phyloP scores from a whole-genome alignment of 352 stramenopile genomes.

The Globisporangium radiosum region DNA sequence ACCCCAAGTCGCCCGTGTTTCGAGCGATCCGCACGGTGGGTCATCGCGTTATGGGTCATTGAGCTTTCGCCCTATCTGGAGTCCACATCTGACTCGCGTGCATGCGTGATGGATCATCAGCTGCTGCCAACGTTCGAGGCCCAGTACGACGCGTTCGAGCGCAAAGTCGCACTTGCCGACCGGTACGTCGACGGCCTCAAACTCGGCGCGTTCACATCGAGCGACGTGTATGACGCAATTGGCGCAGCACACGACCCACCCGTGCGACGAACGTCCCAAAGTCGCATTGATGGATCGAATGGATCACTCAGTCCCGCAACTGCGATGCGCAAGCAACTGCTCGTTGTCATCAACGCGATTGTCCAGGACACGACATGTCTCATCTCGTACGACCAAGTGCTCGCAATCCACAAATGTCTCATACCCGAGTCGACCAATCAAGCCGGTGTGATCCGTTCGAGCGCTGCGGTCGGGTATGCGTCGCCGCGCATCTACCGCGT shows the following conservation, averaged over 20 bases:
- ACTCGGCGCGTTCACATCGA: slow-evolving; percentile 41
- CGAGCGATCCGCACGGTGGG: slow-evolving; percentile 48
- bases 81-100: too few relatives aligned
- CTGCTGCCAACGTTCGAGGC: slow-evolving; percentile 31
- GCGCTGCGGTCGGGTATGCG: slow-evolving; percentile 64
- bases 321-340: slow-evolving; percentile 29
- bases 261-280: slow-evolving; percentile 3
- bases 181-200: slow-evolving; percentile 28
- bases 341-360: slow-evolving; percentile 62
- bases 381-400: slow-evolving; percentile 52
- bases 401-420: slow-evolving; percentile 51
- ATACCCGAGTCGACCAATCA: slow-evolving; percentile 33
- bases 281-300: not conserved
- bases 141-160: slow-evolving; percentile 56
- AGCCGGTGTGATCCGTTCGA: slow-evolving; percentile 42
- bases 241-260: slow-evolving; percentile 45
- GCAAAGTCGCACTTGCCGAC: slow-evolving; percentile 30
- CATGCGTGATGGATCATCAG: slow-evolving; percentile 12
- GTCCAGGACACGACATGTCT: slow-evolving; percentile 47
- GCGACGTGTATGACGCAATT: slow-evolving; percentile 71
- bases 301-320: slow-evolving; percentile 7
- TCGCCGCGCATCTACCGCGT: slow-evolving; percentile 78
- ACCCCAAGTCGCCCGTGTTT: slow-evolving; percentile 54
- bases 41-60: not conserved
- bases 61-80: too few relatives aligned